These are phyloP conservation scores for Diaporthe citri DNA, from an alignment of 2,329 filamentous ascomycete genomes.

Conservation along the genomic window DNA sequence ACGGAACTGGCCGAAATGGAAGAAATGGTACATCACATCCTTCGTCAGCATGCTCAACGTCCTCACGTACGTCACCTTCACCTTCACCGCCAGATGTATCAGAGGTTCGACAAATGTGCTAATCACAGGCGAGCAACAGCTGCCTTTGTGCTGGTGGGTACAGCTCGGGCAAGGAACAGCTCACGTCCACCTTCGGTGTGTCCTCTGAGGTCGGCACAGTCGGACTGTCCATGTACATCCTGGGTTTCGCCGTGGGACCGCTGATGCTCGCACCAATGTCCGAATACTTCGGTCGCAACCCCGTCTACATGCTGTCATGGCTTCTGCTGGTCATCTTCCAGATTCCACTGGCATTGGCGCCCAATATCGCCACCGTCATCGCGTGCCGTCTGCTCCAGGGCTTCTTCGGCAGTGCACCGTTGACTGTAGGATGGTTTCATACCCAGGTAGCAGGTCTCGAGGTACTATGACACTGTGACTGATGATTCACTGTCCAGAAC, in stretches of 20 bases:
- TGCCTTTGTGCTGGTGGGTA: slow-evolving; percentile 35
- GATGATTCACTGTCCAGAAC: background rate
- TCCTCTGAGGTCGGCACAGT: slow-evolving; percentile 26
- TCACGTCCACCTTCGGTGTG: slow-evolving; percentile 5
- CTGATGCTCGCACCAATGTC: slow-evolving; percentile 29
- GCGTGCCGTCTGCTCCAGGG: slow-evolving; percentile 25
- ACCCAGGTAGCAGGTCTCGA: background rate
- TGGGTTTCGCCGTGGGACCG: slow-evolving; percentile 33
- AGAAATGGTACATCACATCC: slow-evolving; percentile 35
- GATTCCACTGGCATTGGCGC: slow-evolving; percentile 26
- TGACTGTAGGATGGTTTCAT: slow-evolving; percentile 1
- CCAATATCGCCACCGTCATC: slow-evolving; percentile 31
- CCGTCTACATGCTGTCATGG: slow-evolving; percentile 32
- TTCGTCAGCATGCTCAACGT: slow-evolving; percentile 35
- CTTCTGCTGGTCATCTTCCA: slow-evolving; percentile 35
- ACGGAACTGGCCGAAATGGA: slow-evolving; percentile 26
- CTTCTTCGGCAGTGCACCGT: slow-evolving; percentile 36
- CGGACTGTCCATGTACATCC: slow-evolving; percentile 34
- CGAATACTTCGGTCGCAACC: slow-evolving; percentile 33
- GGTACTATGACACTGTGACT: background rate
- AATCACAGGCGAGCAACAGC: background rate
- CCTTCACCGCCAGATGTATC: background rate
- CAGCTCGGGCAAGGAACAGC: slow-evolving; percentile 26
- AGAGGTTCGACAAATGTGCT: background rate
- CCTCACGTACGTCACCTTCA: slow-evolving; percentile 8